Conservation (phyloP, 495 filamentous ascomycete genomes). For the Sporormia fimetaria region DNA sequence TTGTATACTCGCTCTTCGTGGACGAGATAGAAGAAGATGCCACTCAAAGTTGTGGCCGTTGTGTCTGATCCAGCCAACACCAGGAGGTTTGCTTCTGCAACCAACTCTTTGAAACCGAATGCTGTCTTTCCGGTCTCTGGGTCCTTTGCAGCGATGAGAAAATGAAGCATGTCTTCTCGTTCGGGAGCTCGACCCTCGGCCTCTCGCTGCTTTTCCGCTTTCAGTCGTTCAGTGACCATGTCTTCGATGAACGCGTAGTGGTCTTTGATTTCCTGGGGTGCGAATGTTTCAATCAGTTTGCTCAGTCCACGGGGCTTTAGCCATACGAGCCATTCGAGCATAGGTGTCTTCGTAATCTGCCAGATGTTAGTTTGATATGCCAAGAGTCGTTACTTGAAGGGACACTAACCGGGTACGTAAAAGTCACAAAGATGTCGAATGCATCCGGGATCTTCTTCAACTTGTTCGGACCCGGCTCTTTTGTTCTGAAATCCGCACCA, state of each 20-base stretch:
- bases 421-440: constrained; percentile 13
- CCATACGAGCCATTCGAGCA: constrained; percentile 3
- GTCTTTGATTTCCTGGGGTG: constrained; percentile 4
- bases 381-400: background rate
- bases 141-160: constrained; percentile 27
- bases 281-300: background rate
- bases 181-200: background rate
- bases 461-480: constrained; percentile 11
- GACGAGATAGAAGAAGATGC: constrained; percentile 2
- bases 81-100: constrained; percentile 12
- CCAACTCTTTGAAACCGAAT: constrained; percentile 11
- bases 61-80: constrained; percentile 18
- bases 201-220: background rate
- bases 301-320: constrained; percentile 8
- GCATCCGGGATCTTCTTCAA: constrained; percentile 24
- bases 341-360: constrained; percentile 14
- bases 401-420: constrained; percentile 9
- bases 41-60: background rate
- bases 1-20: constrained; percentile 16
- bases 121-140: constrained; percentile 24
- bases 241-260: constrained; percentile 6
- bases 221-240: constrained; percentile 1
- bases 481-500: constrained; percentile 47
- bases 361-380: background rate
- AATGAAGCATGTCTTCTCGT: constrained; percentile 33